Base-by-base conservation (phyloP, 176 grass and related monocot species). In the Typha latifolia region DNA sequence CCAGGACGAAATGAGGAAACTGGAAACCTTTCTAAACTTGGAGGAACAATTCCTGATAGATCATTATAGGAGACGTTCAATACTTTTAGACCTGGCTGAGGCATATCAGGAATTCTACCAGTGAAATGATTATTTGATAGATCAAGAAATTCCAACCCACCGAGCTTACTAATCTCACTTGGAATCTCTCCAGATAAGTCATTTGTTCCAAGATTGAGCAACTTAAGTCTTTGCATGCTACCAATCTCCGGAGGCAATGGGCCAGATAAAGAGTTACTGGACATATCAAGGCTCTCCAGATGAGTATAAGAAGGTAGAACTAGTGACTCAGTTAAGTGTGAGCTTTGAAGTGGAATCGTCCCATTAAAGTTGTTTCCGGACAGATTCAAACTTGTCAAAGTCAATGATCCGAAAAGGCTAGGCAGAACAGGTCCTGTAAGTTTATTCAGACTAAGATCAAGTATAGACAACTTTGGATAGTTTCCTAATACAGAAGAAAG, bases 51-150 rank as follows among this genome's bases (percentile, higher is more conserved):
- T 68, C 89, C 95, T 32, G 74, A 79, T 47, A 99, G 76, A 86
- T 83, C 80, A 75, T 99, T 93, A 67, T 86, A 85, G 32, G 89
- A 99, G 50, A 99, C 89, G 32, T 90, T 93, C 49, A 99, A 94
- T 62, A 73, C 49, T 76, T 78, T 83, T 66, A 93, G 51, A 72
- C 29, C 62, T 77, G 75, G 49, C 51, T 92, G 93, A 64, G 82
- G 72, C 78, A 97, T 89, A 47, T 97, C 85, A 29, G 85, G 93
- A 80, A 92, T 80, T 79, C 24, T 69, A 48, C 93, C 93, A 13
- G 69, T 91, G 31, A 92, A 86, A 20, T 84, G 85, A 69, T 97
- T 97, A 12, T 81, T 73, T 62, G 93, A 97, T 62, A 97, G 76
- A 74, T 97, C 93, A 48, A 97, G 76, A 75, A 84, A 84, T 65